Evolutionary conservation across 345 rosid species (phyloP), one percentile per base, ranked within the genome.

Genomic region (Sonneratia alba): DNA sequence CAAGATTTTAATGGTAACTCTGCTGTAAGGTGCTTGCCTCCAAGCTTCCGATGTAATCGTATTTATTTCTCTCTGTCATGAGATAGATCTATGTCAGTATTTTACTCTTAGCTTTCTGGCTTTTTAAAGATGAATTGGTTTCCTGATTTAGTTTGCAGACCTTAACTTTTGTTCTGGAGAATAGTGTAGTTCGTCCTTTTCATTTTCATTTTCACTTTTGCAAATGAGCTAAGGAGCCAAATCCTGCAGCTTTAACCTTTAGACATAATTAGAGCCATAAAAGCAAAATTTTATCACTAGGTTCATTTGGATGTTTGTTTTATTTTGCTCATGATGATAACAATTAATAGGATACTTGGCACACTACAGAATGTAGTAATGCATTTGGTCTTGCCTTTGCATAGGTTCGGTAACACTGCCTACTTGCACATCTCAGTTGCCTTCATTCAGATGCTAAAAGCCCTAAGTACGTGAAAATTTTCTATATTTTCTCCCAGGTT

Each of bases 361-460:
- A 36, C 22, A 15, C 43, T 6, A 18, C 2, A 66, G 16, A 13
- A 32, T 14, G 37, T 34, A 6, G 3, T 53, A 15, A 18, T 16
- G 40, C 37, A 16, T 27, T 22, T 48, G 40, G 12, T 51, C 34
- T 64, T 65, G 34, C 47, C 42, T 72, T 49, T 2, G 19, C 66
- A 37, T 89, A 95, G 99, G 98, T 92, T 96, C 80, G 99, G 99
- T 40, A 96, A 96, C 82, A 96, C 99, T 67, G 98, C 99, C 59
- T 95, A 89, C 77, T 82, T 95, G 85, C 89, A 87, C 81, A 95
- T 95, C 63, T 92, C 99, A 37, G 99, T 95, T 64, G 97, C 99
- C 82, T 95, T 95, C 76, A 92, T 92, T 81, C 99, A 95, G 89
- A 95, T 95, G 99, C 97, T 96, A 51, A 92, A 96, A 83, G 99